These are phyloP conservation scores for Nakaseomyces glabratus DNA, from an alignment of 1,139 yeast genomes.

Conservation along the genomic window DNA sequence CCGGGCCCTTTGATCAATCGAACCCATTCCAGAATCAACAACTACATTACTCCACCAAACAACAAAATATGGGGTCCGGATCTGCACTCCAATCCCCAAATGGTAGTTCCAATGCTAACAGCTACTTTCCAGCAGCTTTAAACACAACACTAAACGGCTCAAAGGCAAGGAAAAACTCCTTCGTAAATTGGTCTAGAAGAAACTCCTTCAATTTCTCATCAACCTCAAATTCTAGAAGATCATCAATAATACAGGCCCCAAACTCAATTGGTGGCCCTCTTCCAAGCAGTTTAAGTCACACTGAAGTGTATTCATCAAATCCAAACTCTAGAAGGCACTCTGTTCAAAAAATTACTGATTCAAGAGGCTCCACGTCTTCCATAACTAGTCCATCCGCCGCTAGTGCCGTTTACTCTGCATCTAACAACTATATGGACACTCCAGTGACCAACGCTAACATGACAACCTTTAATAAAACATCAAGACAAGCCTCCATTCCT, in stretches of 20 bases:
- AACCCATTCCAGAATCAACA: constrained; percentile 4
- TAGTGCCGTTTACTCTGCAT: constrained; percentile 1
- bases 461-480: constrained; percentile 1
- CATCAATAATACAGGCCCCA: constrained; percentile 7
- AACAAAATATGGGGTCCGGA: not conserved
- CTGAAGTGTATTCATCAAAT: not conserved
- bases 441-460: constrained; percentile 1
- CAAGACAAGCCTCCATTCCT: constrained; percentile 3
- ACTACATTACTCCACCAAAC: constrained; percentile 1
- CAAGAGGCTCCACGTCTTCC: not conserved
- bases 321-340: constrained; percentile 7
- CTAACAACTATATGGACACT: constrained; percentile 7
- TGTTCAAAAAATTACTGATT: not conserved
- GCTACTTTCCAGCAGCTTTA: constrained; percentile 3
- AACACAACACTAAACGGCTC: not conserved
- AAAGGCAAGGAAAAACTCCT: constrained; percentile 6
- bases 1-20: constrained; percentile 6
- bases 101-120: constrained; percentile 1
- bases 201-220: constrained; percentile 7
- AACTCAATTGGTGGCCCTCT: constrained; percentile 3
- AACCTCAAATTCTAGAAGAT: constrained; percentile 13
- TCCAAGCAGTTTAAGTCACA: constrained; percentile 1
- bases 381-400: not conserved
- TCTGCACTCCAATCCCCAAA: constrained; percentile 1
- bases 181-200: constrained; percentile 12